A percentile compares a stretch with the other conserved stretches of the same genome.
phyloP scores from a whole-genome alignment of 2,329 filamentous ascomycete genomes.

The Sclerotinia minor region DNA sequence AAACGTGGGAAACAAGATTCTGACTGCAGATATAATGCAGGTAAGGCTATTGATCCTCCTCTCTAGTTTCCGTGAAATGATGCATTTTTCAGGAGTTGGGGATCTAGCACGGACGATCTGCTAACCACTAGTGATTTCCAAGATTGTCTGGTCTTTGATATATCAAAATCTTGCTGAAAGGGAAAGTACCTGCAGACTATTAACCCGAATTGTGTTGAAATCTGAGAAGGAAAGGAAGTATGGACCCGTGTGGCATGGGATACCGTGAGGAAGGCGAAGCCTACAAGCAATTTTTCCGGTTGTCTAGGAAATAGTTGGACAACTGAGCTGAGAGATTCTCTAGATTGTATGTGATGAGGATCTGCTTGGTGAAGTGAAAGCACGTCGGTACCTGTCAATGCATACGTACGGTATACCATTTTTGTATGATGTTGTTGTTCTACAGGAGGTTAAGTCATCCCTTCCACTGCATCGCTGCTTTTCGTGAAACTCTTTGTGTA shows the following conservation, averaged over 20 bases:
- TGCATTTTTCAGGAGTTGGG: background rate
- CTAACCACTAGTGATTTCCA: background rate
- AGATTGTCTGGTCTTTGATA: background rate
- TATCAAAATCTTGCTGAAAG: background rate
- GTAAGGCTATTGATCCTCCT: constrained; percentile 31
- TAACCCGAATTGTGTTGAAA: background rate
- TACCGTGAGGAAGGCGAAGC: background rate
- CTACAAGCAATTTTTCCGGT: background rate
- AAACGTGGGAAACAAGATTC: constrained; percentile 30
- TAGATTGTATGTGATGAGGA: background rate
- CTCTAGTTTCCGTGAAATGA: constrained; percentile 6
- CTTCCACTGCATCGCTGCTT: constrained; percentile 16
- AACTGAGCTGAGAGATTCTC: background rate
- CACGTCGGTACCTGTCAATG: constrained; percentile 7
- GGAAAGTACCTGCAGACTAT: background rate
- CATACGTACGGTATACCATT: constrained; percentile 9
- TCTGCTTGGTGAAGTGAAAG: background rate
- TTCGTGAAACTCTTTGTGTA: constrained; percentile 11
- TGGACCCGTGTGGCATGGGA: constrained; percentile 1
- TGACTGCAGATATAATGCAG: constrained; percentile 29
- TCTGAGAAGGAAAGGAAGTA: background rate
- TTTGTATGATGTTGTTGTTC: constrained; percentile 14
- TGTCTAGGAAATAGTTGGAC: background rate
- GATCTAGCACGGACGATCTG: background rate
- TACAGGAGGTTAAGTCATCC: background rate